phyloP scores from a whole-genome alignment of 2,329 filamentous ascomycete genomes.

The Ceratocystis colombiana region DNA sequence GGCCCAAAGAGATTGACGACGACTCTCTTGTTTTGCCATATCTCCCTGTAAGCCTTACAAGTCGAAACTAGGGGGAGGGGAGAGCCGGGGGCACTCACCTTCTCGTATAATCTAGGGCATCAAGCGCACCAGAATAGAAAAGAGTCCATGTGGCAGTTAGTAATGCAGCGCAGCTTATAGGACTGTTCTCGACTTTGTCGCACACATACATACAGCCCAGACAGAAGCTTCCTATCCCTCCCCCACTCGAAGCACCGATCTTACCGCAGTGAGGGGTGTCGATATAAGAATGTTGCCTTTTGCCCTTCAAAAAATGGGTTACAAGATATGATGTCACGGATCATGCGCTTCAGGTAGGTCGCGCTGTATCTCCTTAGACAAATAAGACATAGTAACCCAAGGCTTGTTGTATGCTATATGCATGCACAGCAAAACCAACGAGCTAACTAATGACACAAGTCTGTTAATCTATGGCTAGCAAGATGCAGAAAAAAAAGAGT shows the following conservation, averaged over 20 bases:
- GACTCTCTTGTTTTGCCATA: too few species aligned
- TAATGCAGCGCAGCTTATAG: not conserved
- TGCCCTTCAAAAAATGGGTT: not conserved
- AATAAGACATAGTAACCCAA: not conserved
- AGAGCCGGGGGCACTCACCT: not conserved
- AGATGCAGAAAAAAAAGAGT: not conserved
- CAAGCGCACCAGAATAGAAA: not conserved
- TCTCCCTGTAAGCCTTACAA: not conserved
- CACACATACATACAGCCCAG: not conserved
- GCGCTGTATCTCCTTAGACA: not conserved
- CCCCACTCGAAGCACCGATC: slow-evolving; percentile 7
- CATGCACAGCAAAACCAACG: not conserved
- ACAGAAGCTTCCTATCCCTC: not conserved
- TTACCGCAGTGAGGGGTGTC: not conserved
- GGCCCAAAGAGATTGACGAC: not conserved
- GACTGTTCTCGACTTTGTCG: not conserved
- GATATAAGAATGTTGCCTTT: not conserved
- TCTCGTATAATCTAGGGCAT: not conserved
- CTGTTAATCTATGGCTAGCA: not conserved
- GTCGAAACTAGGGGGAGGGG: not conserved
- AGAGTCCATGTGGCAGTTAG: not conserved
- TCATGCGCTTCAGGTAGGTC: not conserved
- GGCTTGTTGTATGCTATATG: not conserved
- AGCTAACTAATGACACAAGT: not conserved
- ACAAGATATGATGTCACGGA: slow-evolving; percentile 14